Conservation (phyloP, 2,329 filamentous ascomycete genomes). For the Hypoxylon sp. region DNA sequence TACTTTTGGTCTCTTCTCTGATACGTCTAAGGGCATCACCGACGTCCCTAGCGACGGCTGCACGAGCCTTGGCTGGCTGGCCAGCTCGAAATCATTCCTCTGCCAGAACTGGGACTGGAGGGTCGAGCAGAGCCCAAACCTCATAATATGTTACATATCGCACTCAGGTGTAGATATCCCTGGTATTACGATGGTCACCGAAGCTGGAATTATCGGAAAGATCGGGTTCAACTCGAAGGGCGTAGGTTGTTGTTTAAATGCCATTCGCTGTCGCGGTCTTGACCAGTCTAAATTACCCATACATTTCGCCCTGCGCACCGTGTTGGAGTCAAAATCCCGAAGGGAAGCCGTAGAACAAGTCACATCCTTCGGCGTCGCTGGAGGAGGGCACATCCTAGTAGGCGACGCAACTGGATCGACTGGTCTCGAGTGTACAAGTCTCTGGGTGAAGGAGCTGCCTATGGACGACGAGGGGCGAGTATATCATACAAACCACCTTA, state of each 20-base stretch:
- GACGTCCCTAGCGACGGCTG: constrained; percentile 65
- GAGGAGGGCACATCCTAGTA: constrained; percentile 66
- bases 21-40: constrained; percentile 25
- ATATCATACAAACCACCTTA: constrained; percentile 63
- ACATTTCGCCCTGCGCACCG: constrained; percentile 71
- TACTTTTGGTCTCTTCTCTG: constrained; percentile 67
- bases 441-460: constrained; percentile 49
- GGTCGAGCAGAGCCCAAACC: constrained; percentile 63
- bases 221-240: constrained; percentile 73
- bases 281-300: constrained; percentile 67
- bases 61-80: constrained; percentile 65
- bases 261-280: constrained; percentile 70
- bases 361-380: constrained; percentile 62
- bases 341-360: constrained; percentile 62
- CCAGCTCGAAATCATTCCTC: constrained; percentile 56
- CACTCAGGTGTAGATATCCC: constrained; percentile 59
- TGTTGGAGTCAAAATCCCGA: constrained; percentile 66
- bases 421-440: constrained; percentile 62
- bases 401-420: constrained; percentile 60
- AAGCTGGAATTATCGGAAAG: constrained; percentile 74
- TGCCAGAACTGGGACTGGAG: constrained; percentile 76
- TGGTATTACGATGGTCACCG: constrained; percentile 69
- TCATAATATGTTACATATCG: constrained; percentile 63
- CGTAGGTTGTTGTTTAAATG: constrained; percentile 73
- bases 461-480: constrained; percentile 54